These are phyloP conservation scores for Citropsis articulata DNA, from an alignment of 345 rosid species.

Conservation along the genomic window DNA sequence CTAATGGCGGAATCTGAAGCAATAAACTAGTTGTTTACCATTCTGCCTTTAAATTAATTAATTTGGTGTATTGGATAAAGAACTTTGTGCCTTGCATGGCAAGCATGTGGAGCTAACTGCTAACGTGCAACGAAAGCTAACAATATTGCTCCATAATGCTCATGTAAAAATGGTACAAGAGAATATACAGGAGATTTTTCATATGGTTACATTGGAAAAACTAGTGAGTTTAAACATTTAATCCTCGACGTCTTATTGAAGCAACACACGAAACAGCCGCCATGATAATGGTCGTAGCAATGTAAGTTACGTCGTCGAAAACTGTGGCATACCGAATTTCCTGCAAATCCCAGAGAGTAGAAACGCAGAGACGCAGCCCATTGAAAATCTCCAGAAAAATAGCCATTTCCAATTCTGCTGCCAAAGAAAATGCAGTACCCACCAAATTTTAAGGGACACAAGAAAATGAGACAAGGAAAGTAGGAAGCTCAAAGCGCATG, in stretches of 20 bases:
- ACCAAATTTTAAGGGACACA: neutral
- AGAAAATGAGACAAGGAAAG: neutral
- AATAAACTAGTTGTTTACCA: neutral
- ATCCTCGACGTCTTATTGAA: conserved; percentile 23
- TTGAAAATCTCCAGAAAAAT: conserved; percentile 30
- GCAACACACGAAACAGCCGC: conserved; percentile 43
- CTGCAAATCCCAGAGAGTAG: conserved; percentile 59
- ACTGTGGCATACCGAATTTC: conserved; percentile 44
- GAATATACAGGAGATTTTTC: neutral
- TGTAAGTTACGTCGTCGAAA: conserved; percentile 38
- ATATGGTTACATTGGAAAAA: neutral
- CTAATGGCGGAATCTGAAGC: neutral
- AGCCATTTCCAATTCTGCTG: conserved; percentile 23
- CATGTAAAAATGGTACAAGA: neutral
- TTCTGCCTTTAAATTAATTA: neutral
- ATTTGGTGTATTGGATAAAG: neutral
- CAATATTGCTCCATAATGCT: neutral
- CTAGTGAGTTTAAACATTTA: no score
- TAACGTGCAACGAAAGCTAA: neutral
- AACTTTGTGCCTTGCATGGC: neutral
- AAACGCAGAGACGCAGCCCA: conserved; percentile 34
- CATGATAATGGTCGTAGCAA: conserved; percentile 33
- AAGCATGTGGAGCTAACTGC: neutral
- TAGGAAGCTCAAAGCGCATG: neutral
- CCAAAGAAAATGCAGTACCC: neutral